Evolutionary conservation across 2,329 filamentous ascomycete genomes (phyloP).

Genomic region (Penicillium sp.): DNA sequence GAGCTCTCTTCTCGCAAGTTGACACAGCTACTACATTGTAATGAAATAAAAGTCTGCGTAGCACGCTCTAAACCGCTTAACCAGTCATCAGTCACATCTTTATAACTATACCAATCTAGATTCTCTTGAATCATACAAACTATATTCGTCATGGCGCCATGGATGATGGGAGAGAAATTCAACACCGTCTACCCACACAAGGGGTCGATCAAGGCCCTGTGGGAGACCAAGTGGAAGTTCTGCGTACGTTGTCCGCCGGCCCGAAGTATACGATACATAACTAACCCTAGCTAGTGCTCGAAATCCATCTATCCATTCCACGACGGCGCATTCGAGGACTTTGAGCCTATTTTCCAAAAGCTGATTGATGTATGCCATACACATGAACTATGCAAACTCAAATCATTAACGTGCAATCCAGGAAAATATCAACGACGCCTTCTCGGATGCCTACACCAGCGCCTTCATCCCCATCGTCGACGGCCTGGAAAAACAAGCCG

Average conservation of each 20-base stretch:
- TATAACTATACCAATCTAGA: background rate
- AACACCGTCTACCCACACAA: slow-evolving; percentile 56
- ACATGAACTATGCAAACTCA: background rate
- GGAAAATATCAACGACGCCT: slow-evolving; percentile 63
- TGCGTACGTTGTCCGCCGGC: slow-evolving; percentile 48
- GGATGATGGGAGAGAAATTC: slow-evolving; percentile 48
- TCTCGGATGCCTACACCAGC: slow-evolving; percentile 63
- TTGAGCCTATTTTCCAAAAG: slow-evolving; percentile 65
- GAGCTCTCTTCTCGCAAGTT: background rate
- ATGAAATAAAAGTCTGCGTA: background rate
- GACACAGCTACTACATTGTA: background rate
- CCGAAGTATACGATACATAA: slow-evolving; percentile 17
- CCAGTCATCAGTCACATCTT: background rate
- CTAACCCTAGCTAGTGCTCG: slow-evolving; percentile 39
- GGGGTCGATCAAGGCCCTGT: slow-evolving; percentile 60
- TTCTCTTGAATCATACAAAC: background rate
- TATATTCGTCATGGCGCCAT: slow-evolving; percentile 21
- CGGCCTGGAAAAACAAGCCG: slow-evolving; percentile 54
- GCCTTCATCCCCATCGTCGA: slow-evolving; percentile 62
- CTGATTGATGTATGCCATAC: slow-evolving; percentile 52
- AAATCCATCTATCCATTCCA: slow-evolving; percentile 73
- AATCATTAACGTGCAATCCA: slow-evolving; percentile 18
- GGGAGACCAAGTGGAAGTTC: slow-evolving; percentile 74
- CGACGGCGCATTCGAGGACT: slow-evolving; percentile 66
- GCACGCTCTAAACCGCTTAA: background rate